These are phyloP conservation scores for Russula compacta DNA, from an alignment of 768 basidiomycete genomes.

Conservation along the genomic window DNA sequence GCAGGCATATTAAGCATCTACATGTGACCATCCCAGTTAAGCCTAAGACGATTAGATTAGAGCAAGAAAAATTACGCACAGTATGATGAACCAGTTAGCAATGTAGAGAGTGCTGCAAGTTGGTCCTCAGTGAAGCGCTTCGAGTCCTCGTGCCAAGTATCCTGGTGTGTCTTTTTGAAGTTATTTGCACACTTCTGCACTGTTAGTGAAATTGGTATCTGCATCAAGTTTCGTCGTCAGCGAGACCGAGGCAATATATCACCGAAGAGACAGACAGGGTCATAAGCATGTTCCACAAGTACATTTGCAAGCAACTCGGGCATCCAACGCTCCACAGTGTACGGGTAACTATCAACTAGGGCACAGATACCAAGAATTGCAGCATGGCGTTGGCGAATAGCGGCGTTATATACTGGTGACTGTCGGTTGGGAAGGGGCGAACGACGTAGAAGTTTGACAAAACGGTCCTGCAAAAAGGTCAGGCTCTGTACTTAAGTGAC, in stretches of 20 bases:
- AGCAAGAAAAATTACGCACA: conserved; percentile 36
- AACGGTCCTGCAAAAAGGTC: conserved; percentile 48
- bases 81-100: conserved; percentile 79
- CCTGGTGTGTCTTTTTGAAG: conserved; percentile 76
- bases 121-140: conserved; percentile 83
- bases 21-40: not conserved
- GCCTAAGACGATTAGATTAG: not conserved
- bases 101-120: conserved; percentile 68
- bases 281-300: conserved; percentile 75
- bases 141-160: conserved; percentile 86
- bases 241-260: not conserved
- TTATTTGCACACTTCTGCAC: conserved; percentile 73
- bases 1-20: conserved; percentile 18
- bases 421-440: conserved; percentile 57
- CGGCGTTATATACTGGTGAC: conserved; percentile 55
- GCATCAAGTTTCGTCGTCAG: conserved; percentile 13
- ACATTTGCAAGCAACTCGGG: conserved; percentile 73
- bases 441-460: conserved; percentile 62
- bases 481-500: conserved; percentile 25
- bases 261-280: conserved; percentile 43
- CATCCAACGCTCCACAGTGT: conserved; percentile 93
- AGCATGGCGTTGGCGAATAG: conserved; percentile 74
- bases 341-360: conserved; percentile 88
- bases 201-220: conserved; percentile 79
- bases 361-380: conserved; percentile 93